Conservation (phyloP, 139 green algal species). For the Tetradesmus obliquus region DNA sequence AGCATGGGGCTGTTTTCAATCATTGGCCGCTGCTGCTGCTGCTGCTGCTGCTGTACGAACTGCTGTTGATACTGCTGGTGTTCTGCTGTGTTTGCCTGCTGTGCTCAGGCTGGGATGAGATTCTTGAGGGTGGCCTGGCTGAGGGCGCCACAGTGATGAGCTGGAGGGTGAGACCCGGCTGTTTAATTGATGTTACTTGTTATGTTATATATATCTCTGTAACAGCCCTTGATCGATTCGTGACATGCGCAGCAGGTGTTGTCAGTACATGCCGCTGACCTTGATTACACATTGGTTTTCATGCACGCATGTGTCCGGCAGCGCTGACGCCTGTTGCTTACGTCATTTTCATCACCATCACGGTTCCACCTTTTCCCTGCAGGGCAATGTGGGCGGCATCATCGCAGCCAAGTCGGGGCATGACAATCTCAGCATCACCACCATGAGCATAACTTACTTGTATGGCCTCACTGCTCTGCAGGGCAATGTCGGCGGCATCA, state of each 20-base stretch:
- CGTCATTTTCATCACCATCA: not conserved
- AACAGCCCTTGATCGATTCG: too few species aligned
- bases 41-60: too few species aligned
- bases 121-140: slow-evolving; percentile 69
- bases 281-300: too few species aligned
- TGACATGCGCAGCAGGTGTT: too few species aligned
- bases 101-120: slow-evolving; percentile 75
- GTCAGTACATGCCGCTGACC: too few species aligned
- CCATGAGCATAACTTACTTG: slow-evolving; percentile 21
- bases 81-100: not conserved
- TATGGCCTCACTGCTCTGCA: slow-evolving; percentile 10
- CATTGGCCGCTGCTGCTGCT: too few species aligned
- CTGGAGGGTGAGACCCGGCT: slow-evolving; percentile 61
- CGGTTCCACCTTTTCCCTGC: not conserved
- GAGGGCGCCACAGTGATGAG: slow-evolving; percentile 70
- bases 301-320: too few species aligned
- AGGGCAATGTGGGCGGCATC: slow-evolving; percentile 67
- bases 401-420: slow-evolving; percentile 63
- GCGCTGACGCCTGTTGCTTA: not conserved
- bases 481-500: slow-evolving; percentile 66
- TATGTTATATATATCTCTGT: too few species aligned
- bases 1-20: too few species aligned
- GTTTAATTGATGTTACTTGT: too few species aligned
- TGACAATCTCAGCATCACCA: slow-evolving; percentile 72
- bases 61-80: not conserved